Conservation (phyloP, 108 stramenopile genomes). For the Pseudonitzschia multiseries region DNA sequence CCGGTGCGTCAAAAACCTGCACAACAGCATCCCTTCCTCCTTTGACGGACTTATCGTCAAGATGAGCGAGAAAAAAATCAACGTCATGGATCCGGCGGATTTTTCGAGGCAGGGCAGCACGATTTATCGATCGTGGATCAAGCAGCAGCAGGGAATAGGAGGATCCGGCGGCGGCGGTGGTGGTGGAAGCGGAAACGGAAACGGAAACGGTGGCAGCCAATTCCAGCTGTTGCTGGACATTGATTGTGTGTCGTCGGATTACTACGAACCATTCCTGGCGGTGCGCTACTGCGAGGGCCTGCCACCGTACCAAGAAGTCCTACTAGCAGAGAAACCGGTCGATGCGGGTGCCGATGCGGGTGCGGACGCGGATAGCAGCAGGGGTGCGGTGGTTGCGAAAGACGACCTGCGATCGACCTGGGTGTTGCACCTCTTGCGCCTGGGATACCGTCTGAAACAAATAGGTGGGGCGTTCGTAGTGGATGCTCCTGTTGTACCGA, state of each 20-base stretch:
- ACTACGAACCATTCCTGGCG: conserved; percentile 80
- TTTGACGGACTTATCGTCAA: conserved; percentile 30
- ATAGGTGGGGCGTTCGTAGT: conserved; percentile 59
- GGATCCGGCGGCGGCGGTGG: too few species aligned
- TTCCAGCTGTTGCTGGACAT: conserved; percentile 47
- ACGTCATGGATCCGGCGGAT: conserved; percentile 66
- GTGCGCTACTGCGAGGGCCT: conserved; percentile 59
- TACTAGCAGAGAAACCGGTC: conserved; percentile 64
- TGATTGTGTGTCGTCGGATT: conserved; percentile 64
- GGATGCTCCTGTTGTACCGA: conserved; percentile 56
- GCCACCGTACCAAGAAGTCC: conserved; percentile 73
- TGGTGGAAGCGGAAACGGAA: too few species aligned
- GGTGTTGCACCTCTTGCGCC: conserved; percentile 61
- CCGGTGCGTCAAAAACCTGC: neutral
- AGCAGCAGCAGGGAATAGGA: too few species aligned
- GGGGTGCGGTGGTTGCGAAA: too few species aligned
- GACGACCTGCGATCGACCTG: conserved; percentile 36
- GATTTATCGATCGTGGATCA: conserved; percentile 49
- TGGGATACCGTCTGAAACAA: conserved; percentile 64
- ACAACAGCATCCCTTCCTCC: conserved; percentile 46
- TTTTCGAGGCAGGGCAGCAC: conserved; percentile 73
- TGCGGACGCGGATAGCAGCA: conserved; percentile 46
- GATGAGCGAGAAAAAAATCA: conserved; percentile 23
- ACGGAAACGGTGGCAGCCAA: too few species aligned
- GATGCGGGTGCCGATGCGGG: too few species aligned